Percentiles rank a stretch among this genome's conserved stretches.
phyloP scores from a whole-genome alignment of 768 basidiomycete species.

The Lanmaoa rubissima region DNA sequence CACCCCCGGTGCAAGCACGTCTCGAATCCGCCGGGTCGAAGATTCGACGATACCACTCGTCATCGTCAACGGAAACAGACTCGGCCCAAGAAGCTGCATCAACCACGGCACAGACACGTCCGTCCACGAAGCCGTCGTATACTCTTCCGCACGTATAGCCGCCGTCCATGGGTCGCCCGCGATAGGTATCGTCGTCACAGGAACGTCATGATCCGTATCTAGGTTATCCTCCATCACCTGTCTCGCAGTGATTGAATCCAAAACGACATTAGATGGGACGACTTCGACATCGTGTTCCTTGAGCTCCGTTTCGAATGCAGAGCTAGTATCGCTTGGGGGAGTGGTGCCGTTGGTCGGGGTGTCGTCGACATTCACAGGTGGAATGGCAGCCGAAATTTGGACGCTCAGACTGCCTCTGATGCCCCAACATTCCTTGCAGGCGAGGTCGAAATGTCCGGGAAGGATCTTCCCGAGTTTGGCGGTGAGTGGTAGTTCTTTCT shows the following conservation, averaged over 20 bases:
- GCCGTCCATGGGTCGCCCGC: slow-evolving; percentile 28
- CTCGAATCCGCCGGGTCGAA: slow-evolving; percentile 56
- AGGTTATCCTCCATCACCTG: slow-evolving; percentile 33
- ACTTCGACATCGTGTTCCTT: slow-evolving; percentile 34
- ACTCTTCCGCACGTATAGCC: slow-evolving; percentile 21
- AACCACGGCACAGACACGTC: slow-evolving; percentile 30
- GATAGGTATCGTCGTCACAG: slow-evolving; percentile 17
- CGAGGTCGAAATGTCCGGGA: slow-evolving; percentile 46
- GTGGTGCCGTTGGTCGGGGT: background rate
- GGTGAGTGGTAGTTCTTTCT: slow-evolving; percentile 42
- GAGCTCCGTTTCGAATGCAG: slow-evolving; percentile 39
- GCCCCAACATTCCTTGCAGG: slow-evolving; percentile 52
- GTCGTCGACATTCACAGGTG: background rate
- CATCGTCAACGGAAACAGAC: slow-evolving; percentile 56
- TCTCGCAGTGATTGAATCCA: slow-evolving; percentile 29
- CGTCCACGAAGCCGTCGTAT: slow-evolving; percentile 30
- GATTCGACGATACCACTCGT: slow-evolving; percentile 60
- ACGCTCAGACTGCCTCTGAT: slow-evolving; percentile 33
- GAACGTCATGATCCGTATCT: slow-evolving; percentile 15
- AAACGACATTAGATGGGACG: slow-evolving; percentile 19
- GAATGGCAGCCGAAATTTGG: slow-evolving; percentile 15
- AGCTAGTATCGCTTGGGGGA: background rate
- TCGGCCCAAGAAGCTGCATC: slow-evolving; percentile 50
- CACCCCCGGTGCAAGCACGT: slow-evolving; percentile 38
- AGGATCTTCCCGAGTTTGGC: slow-evolving; percentile 37